Conservation (phyloP, 257 asterid genomes). For the Forsythia suspensa region DNA sequence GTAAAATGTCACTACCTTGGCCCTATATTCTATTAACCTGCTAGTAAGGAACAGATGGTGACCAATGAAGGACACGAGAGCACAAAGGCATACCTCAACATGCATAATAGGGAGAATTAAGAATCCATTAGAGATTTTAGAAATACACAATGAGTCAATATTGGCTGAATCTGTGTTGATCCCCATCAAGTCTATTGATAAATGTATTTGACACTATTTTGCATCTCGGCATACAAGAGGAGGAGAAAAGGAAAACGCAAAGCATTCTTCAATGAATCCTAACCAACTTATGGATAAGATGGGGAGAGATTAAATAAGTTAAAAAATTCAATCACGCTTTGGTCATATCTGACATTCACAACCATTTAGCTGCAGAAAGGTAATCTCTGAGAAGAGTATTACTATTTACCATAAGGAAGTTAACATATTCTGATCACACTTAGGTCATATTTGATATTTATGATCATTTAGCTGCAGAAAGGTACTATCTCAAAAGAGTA, state of each 20-base stretch:
- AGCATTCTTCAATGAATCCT: constrained; percentile 9
- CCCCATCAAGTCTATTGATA: constrained; percentile 8
- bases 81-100: not conserved
- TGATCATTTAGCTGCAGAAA: not conserved
- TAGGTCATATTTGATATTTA: not conserved
- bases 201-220: constrained; percentile 3
- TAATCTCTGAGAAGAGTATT: not conserved
- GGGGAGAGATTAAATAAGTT: not conserved
- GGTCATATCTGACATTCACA: not conserved
- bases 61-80: not conserved
- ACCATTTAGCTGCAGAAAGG: not conserved
- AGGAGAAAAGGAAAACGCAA: not conserved
- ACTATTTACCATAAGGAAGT: not conserved
- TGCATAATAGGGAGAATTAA: not conserved
- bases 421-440: not conserved
- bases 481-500: not conserved
- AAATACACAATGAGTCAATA: not conserved
- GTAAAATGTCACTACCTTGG: not conserved
- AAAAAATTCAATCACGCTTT: not conserved
- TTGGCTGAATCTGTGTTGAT: constrained; percentile 1
- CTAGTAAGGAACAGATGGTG: not conserved
- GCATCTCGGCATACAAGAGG: not conserved
- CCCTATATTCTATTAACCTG: not conserved
- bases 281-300: not conserved
- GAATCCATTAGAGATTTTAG: not conserved